Conservation (phyloP, 2,329 filamentous ascomycete species). For the Trichoderma arundinaceum region DNA sequence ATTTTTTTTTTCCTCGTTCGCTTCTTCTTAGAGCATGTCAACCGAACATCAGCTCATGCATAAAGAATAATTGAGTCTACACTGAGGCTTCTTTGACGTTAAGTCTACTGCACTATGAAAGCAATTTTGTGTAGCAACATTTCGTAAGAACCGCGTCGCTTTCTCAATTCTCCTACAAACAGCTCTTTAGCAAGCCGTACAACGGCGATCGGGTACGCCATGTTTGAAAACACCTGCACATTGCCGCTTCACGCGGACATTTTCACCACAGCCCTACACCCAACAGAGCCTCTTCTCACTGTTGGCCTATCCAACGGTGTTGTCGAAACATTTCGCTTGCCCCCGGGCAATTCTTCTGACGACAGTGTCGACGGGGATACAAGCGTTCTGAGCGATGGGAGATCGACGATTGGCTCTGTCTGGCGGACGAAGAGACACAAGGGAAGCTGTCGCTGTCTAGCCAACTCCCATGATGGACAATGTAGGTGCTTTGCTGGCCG, state of each 20-base stretch:
- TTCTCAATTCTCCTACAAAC: not conserved
- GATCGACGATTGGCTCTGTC: conserved; percentile 76
- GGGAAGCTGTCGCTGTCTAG: conserved; percentile 85
- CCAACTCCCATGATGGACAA: conserved; percentile 78
- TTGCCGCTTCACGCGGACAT: conserved; percentile 85
- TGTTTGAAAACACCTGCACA: conserved; percentile 93
- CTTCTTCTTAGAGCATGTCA: not conserved
- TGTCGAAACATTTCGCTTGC: conserved; percentile 81
- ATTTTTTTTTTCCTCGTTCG: conserved; percentile 10
- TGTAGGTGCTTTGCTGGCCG: conserved; percentile 54
- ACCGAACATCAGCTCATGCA: not conserved
- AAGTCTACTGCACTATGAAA: not conserved
- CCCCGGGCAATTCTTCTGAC: conserved; percentile 56
- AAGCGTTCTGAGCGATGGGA: conserved; percentile 64
- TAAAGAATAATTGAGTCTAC: not conserved
- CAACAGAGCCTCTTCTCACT: conserved; percentile 79
- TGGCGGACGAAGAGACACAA: conserved; percentile 93
- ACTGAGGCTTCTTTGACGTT: not conserved
- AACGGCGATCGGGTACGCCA: conserved; percentile 44
- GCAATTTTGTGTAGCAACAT: not conserved
- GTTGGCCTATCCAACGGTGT: conserved; percentile 85
- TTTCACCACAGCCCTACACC: conserved; percentile 87
- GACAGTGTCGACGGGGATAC: conserved; percentile 57
- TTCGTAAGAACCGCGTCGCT: not conserved
- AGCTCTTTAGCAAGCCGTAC: not conserved